phyloP scores from a whole-genome alignment of 2,329 filamentous ascomycete genomes.

The Epichloe gansuensis region DNA sequence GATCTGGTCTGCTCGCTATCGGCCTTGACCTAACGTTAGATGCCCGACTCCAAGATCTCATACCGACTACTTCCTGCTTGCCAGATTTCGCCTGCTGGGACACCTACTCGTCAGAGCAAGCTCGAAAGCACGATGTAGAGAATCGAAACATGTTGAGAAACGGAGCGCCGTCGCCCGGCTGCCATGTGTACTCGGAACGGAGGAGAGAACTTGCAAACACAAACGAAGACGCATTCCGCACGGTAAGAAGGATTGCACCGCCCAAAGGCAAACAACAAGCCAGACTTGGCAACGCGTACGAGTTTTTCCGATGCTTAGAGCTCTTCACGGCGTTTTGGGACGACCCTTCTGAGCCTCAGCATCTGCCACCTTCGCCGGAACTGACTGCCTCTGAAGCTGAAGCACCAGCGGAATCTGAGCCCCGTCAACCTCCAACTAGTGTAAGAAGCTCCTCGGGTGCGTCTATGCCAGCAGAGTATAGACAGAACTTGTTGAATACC shows the following conservation, averaged over 20 bases:
- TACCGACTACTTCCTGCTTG: conserved; percentile 40
- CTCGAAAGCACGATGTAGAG: conserved; percentile 32
- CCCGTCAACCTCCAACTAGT: conserved; percentile 7
- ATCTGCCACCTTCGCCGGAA: conserved; percentile 22
- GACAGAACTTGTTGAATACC: conserved; percentile 42
- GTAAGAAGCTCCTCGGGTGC: conserved; percentile 35
- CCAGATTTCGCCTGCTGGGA: conserved; percentile 43
- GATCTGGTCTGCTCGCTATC: conserved; percentile 42
- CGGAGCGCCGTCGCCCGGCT: conserved; percentile 42
- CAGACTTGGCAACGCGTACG: conserved; percentile 49
- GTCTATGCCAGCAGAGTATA: conserved; percentile 45
- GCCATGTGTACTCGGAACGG: conserved; percentile 44
- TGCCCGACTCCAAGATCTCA: conserved; percentile 32
- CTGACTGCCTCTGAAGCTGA: conserved; percentile 11
- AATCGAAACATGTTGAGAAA: conserved; percentile 38
- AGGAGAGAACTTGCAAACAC: conserved; percentile 40
- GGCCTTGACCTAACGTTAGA: conserved; percentile 42
- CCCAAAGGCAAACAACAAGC: conserved; percentile 39
- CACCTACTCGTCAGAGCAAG: conserved; percentile 33
- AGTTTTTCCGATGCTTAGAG: conserved; percentile 53
- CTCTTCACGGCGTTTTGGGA: conserved; percentile 47
- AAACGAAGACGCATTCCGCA: conserved; percentile 48
- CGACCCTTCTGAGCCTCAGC: conserved; percentile 35
- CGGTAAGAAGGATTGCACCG: conserved; percentile 43
- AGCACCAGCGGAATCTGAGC: conserved; percentile 3